phyloP scores from a whole-genome alignment of 805 yeast species.

The Lipomyces anomalus region DNA sequence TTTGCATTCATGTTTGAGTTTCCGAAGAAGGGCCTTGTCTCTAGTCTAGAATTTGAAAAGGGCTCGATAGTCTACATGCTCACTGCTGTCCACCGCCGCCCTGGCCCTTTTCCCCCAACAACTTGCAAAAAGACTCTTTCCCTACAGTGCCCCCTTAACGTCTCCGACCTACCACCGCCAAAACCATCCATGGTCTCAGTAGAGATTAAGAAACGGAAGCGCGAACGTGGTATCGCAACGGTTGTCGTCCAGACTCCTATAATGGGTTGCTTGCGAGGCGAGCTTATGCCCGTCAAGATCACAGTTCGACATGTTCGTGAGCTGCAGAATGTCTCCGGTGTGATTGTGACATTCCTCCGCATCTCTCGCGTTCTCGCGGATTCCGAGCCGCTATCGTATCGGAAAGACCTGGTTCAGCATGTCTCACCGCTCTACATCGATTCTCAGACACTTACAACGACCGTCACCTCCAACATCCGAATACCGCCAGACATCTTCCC shows the following conservation, averaged over 20 bases:
- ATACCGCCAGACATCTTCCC: conserved; percentile 86
- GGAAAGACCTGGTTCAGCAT: conserved; percentile 78
- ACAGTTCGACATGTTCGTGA: conserved; percentile 63
- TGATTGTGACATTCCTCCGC: conserved; percentile 72
- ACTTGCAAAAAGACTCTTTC: conserved; percentile 53
- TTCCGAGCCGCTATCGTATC: conserved; percentile 54
- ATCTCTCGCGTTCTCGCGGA: conserved; percentile 64
- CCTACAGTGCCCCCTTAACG: conserved; percentile 69
- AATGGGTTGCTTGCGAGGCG: conserved; percentile 75
- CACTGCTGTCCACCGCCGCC: conserved; percentile 38
- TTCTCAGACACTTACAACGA: conserved; percentile 52
- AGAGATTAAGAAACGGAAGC: conserved; percentile 41
- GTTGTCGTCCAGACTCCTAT: conserved; percentile 45
- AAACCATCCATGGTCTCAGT: conserved; percentile 61
- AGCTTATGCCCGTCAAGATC: conserved; percentile 65
- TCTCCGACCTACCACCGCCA: conserved; percentile 57
- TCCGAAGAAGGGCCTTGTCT: conserved; percentile 67
- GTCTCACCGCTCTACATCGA: conserved; percentile 75
- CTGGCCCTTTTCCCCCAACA: conserved; percentile 24
- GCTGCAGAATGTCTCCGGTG: conserved; percentile 62
- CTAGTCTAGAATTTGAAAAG: conserved; percentile 74
- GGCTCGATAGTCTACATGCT: conserved; percentile 72
- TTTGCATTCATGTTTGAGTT: conserved; percentile 80
- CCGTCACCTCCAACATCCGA: conserved; percentile 55
- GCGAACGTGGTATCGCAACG: conserved; percentile 38